Conservation (phyloP, 2,329 filamentous ascomycete genomes). For the Domatiomyces catenatus region DNA sequence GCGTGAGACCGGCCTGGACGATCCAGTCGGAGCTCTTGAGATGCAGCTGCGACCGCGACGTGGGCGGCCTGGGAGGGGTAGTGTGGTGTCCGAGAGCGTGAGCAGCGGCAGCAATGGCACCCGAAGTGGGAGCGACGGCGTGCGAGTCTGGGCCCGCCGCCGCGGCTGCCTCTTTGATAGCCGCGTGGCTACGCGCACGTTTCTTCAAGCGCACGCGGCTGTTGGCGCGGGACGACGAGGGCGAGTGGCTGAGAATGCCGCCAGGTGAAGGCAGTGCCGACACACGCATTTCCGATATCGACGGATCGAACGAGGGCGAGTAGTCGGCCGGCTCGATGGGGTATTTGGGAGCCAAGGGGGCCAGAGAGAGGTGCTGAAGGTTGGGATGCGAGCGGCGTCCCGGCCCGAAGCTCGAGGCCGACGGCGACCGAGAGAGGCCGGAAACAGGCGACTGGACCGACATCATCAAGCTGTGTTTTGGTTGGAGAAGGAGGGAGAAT, state of each 20-base stretch:
- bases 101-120: constrained; percentile 11
- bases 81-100: constrained; percentile 11
- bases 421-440: constrained; percentile 11
- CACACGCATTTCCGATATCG: constrained; percentile 22
- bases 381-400: constrained; percentile 43
- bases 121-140: constrained; percentile 3
- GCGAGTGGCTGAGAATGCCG: constrained; percentile 11
- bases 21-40: constrained; percentile 31
- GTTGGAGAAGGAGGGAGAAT: neutral
- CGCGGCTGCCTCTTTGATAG: neutral
- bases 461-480: neutral
- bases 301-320: constrained; percentile 24
- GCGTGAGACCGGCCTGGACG: constrained; percentile 40
- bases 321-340: constrained; percentile 29
- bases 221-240: constrained; percentile 7
- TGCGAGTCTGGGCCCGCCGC: neutral
- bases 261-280: constrained; percentile 17
- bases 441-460: constrained; percentile 2
- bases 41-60: constrained; percentile 3
- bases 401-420: constrained; percentile 11
- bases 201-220: constrained; percentile 11
- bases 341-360: constrained; percentile 41
- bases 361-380: constrained; percentile 43
- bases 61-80: neutral
- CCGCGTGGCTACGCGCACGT: constrained; percentile 10